Conservation (phyloP, 768 basidiomycete genomes). For the Leccinum obscurum region DNA sequence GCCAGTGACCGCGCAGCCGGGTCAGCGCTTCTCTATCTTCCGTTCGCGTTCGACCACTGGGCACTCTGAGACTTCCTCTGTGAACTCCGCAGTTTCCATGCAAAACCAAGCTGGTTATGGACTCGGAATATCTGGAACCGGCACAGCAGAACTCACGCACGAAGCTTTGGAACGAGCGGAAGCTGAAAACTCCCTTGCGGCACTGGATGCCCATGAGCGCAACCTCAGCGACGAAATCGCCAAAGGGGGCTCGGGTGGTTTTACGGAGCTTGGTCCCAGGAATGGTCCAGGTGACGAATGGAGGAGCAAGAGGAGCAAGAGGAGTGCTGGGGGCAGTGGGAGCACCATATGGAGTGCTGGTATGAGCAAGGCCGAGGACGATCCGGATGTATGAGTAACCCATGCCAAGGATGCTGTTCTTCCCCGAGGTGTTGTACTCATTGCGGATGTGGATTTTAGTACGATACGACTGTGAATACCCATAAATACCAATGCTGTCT, state of each 20-base stretch:
- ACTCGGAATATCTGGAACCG: conserved; percentile 29
- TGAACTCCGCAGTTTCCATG: conserved; percentile 43
- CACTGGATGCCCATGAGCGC: conserved; percentile 79
- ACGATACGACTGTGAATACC: conserved; percentile 22
- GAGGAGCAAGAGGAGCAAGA: conserved; percentile 50
- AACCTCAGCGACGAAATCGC: conserved; percentile 72
- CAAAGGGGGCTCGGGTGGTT: conserved; percentile 70
- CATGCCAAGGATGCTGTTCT: conserved; percentile 1
- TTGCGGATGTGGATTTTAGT: conserved; percentile 20
- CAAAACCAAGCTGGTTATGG: conserved; percentile 36
- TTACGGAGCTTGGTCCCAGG: conserved; percentile 70
- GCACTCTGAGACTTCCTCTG: conserved; percentile 49
- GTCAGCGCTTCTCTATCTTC: conserved; percentile 72
- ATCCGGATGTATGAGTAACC: conserved; percentile 34
- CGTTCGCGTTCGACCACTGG: conserved; percentile 46
- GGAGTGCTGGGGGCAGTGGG: conserved; percentile 61
- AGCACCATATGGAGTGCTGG: conserved; percentile 90
- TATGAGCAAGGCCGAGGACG: conserved; percentile 63
- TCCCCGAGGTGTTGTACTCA: conserved; percentile 13
- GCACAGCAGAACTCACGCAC: conserved; percentile 55
- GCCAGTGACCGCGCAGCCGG: conserved; percentile 27
- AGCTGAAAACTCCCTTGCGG: conserved; percentile 72
- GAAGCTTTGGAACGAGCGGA: conserved; percentile 79
- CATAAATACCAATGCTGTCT: conserved; percentile 19
- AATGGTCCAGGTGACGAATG: conserved; percentile 48